Evolutionary conservation across 441 rosid genomes (phyloP), one percentile per base, ranked within the genome.

Genomic region (Cnidoscolus chayamansa): DNA sequence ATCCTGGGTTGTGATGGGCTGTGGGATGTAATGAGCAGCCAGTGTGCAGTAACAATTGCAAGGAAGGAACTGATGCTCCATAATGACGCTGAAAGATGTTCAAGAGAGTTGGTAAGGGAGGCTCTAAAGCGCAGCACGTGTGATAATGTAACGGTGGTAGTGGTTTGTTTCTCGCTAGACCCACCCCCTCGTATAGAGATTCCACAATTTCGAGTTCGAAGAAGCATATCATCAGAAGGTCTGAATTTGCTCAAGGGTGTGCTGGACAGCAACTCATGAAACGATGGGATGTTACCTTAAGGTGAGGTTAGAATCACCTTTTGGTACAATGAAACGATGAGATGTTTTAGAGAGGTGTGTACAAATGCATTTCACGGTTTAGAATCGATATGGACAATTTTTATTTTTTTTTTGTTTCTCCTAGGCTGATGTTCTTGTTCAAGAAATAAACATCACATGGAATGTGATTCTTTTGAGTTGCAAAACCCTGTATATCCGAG

Each of bases 1-100:
- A 89, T 92, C 74, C 86, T 92, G 86, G 97, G 97, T 16, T 89
- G 97, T 55, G 97, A 92, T 68, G 97, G 97, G 75, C 79, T 92
- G 71, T 92, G 97, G 97, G 97, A 92, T 79, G 97, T 92, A 20
- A 92, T 90, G 94, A 92, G 90, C 76, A 92, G 97, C 67, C 96
- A 90, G 75, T 84, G 45, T 6, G 45, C 45, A 40, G 45, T 40
- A 7, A 40, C 45, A 40, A 40, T 40, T 40, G 45, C 45, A 0
- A 88, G 97, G 86, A 92, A 85, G 70, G 92, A 89, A 74, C 82
- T 92, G 80, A 89, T 89, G 94, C 81, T 86, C 54, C 97, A 92
- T 74, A 92, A 92, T 67, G 96, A 92, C 80, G 96, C 96, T 2
- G 92, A 92, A 84, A 90, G 93, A 81, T 92, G 97, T 79, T 90